Percentiles rank a stretch among this genome's conserved stretches.
Evolutionary conservation across 192 early-diverging fungal genomes (phyloP).

Genomic region (Coemansia sp.): DNA sequence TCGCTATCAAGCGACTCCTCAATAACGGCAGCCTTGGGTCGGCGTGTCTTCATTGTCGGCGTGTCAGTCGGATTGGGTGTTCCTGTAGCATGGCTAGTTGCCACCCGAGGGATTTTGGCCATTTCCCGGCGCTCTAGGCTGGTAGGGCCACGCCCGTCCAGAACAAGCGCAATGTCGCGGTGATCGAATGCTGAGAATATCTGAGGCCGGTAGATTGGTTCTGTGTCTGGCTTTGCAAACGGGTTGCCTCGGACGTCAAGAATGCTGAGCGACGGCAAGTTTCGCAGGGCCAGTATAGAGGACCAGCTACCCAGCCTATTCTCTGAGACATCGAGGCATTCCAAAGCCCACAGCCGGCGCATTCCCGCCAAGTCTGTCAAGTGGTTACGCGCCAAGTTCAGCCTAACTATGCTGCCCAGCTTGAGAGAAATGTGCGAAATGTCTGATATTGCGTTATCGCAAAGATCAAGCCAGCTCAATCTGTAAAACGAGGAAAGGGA

Average conservation of each 20-base stretch:
- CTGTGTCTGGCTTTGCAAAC: conserved; percentile 9
- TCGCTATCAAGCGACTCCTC: conserved; percentile 28
- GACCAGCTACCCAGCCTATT: conserved; percentile 30
- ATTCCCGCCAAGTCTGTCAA: conserved; percentile 20
- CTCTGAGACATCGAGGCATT: conserved; percentile 27
- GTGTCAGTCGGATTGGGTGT: neutral
- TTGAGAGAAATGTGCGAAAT: conserved; percentile 26
- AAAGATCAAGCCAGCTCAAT: conserved; percentile 39
- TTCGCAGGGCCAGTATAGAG: conserved; percentile 21
- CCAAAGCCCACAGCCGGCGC: conserved; percentile 42
- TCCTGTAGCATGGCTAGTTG: conserved; percentile 22
- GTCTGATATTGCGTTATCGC: conserved; percentile 24
- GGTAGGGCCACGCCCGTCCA: conserved; percentile 31
- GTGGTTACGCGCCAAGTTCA: conserved; percentile 29
- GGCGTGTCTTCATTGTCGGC: conserved; percentile 8
- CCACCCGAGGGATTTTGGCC: conserved; percentile 41
- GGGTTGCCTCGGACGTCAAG: conserved; percentile 38
- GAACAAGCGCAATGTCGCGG: conserved; percentile 29
- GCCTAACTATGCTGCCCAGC: conserved; percentile 25
- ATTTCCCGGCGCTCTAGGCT: conserved; percentile 36
- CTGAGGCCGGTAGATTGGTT: conserved; percentile 15
- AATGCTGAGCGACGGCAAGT: conserved; percentile 29
- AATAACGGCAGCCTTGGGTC: conserved; percentile 44
- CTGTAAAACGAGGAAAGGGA: conserved; percentile 21
- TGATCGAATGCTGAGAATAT: conserved; percentile 48